Percentiles rank a stretch among this genome's conserved stretches.
Evolutionary conservation across 306 rosid species (phyloP).

Genomic region (Quercus wislizeni): DNA sequence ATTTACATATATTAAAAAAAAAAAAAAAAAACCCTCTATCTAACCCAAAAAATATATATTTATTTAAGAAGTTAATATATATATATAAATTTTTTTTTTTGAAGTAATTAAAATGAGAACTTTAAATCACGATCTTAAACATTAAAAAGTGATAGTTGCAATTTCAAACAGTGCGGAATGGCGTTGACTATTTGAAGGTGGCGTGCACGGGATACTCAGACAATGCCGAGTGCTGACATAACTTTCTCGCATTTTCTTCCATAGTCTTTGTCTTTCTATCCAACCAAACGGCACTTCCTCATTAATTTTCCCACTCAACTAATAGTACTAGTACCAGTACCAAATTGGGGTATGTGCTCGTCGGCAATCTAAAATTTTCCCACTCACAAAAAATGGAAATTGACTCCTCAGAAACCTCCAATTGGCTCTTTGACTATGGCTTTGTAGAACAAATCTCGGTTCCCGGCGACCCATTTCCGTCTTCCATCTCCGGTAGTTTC

Average conservation of each 20-base stretch:
- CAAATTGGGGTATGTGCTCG: neutral
- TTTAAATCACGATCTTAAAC: no score
- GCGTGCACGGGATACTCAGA: neutral
- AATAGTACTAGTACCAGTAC: neutral
- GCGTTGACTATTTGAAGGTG: neutral
- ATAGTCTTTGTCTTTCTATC: neutral
- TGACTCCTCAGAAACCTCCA: conserved; percentile 33
- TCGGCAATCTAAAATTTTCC: neutral
- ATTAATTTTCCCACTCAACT: neutral
- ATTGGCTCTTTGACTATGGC: conserved; percentile 59
- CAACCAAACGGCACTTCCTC: neutral
- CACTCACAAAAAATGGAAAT: conserved; percentile 43
- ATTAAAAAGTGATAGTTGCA: neutral
- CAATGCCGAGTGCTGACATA: neutral
- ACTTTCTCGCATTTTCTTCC: neutral
- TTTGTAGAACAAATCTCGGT: conserved; percentile 35
- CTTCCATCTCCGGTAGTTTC: conserved; percentile 43
- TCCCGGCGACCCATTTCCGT: conserved; percentile 39
- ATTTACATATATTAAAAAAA: no score
- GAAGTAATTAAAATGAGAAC: no score
- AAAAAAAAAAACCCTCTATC: no score
- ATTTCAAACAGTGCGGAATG: no score
- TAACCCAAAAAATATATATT: no score
- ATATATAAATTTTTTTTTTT: no score
- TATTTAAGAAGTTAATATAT: no score